Evolutionary conservation across 345 rosid species (phyloP).

Genomic region (Tarenaya hassleriana): DNA sequence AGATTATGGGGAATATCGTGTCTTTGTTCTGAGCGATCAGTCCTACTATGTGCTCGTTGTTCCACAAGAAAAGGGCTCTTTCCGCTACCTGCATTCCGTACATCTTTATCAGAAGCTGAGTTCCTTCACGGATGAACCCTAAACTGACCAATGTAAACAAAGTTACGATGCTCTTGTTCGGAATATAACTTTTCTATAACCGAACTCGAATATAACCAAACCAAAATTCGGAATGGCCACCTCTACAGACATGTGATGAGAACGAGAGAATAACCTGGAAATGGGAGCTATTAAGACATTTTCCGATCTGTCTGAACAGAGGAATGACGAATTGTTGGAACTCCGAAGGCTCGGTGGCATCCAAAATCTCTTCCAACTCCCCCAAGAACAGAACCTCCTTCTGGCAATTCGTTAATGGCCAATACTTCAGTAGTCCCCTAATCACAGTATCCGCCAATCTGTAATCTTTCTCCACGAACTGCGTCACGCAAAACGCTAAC

Average conservation of each 20-base stretch:
- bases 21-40: slow-evolving; percentile 43
- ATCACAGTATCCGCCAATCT: slow-evolving; percentile 39
- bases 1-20: slow-evolving; percentile 48
- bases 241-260: neutral
- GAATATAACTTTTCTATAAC: too few species aligned
- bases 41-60: slow-evolving; percentile 50
- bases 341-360: slow-evolving; percentile 29
- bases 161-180: too few species aligned
- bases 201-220: neutral
- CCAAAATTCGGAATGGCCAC: too few species aligned
- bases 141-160: too few species aligned
- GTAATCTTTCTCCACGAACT: slow-evolving; percentile 44
- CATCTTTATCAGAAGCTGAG: slow-evolving; percentile 19
- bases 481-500: slow-evolving; percentile 37
- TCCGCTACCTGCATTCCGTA: slow-evolving; percentile 50
- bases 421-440: slow-evolving; percentile 40
- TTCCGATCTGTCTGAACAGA: slow-evolving; percentile 40
- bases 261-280: slow-evolving; percentile 35
- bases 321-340: slow-evolving; percentile 40
- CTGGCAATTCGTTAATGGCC: slow-evolving; percentile 44
- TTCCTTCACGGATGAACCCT: slow-evolving; percentile 2
- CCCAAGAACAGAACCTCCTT: slow-evolving; percentile 45
- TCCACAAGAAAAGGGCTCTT: slow-evolving; percentile 59
- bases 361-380: slow-evolving; percentile 43
- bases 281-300: slow-evolving; percentile 42